Base-by-base conservation (phyloP, 1,284 basidiomycete genomes). In the Cryptococcus sp. region DNA sequence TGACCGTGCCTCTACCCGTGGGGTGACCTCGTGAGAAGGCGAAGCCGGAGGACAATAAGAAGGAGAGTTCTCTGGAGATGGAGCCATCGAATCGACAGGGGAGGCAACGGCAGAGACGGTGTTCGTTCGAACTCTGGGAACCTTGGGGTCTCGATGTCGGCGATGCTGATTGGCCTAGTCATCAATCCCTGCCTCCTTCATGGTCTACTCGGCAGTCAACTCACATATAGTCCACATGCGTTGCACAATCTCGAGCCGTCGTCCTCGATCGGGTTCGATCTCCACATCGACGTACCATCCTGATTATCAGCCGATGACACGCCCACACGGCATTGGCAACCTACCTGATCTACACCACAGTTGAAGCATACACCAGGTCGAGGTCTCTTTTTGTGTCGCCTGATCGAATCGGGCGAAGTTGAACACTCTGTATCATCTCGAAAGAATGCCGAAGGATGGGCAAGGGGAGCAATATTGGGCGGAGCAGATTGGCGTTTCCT, bases 181-280 rank as follows among this genome's bases (percentile, higher is more conserved):
- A n/a, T n/a, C n/a, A n/a, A n/a, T 32, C 31, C 31, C 9, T 32
- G 9, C 31, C 9, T 21, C 19, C 22, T 11, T 39, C 22, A 22
- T 5, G 4, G 21, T 39, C 31, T 16, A 32, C 16, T 16, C 31
- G 31, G 16, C 16, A 32, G 31, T 9, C 14, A 14, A 45, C 54
- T 47, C 18, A 56, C 54, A 24, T 45, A 56, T 7, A 56, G 43
- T 2, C 51, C 54, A 36, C 54, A 56, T 4, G 48, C 48, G 34
- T 53, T 56, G 26, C 54, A 56, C 9, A 56, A 47, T 12, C 45
- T 33, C 12, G 21, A 14, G 16, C 21, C 21, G 23, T 18, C 21
- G 22, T 41, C 26, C 3, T 10, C 18, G 18, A 22, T 6, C 11
- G 11, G 39, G n/a, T 41, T 10, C 39, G 6, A 11, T n/a, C 39